Conservation (phyloP, 208 protist genomes). For the Trypanosoma theileri region DNA sequence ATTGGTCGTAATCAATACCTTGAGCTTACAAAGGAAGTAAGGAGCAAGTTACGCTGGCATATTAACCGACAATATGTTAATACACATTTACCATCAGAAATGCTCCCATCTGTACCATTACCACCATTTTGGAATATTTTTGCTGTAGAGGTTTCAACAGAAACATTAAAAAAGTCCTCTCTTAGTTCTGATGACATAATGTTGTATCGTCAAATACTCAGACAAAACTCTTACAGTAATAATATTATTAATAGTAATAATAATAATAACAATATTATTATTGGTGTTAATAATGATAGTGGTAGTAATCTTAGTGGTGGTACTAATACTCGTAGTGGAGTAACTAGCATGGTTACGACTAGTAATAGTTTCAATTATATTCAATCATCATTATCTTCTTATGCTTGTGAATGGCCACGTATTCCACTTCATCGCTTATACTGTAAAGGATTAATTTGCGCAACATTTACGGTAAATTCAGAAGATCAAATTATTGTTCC, state of each 20-base stretch:
- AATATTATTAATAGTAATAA: conserved; percentile 8
- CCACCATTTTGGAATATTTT: conserved; percentile 61
- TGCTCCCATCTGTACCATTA: conserved; percentile 43
- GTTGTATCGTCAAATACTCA: conserved; percentile 48
- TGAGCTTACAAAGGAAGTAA: conserved; percentile 94
- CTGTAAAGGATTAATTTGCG: conserved; percentile 86
- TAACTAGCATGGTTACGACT: too few relatives aligned
- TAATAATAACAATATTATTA: conserved; percentile 15
- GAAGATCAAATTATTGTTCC: conserved; percentile 92
- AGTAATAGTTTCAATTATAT: not conserved
- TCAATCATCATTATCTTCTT: conserved; percentile 18
- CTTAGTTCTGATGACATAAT: conserved; percentile 39
- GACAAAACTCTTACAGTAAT: not conserved
- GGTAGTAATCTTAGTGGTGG: not conserved
- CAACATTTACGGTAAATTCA: conserved; percentile 83
- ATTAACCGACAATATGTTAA: conserved; percentile 60
- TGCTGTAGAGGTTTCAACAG: conserved; percentile 35
- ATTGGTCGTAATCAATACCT: conserved; percentile 98
- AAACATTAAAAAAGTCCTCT: conserved; percentile 16
- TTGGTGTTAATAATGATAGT: not conserved
- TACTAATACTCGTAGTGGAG: not conserved
- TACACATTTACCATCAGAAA: conserved; percentile 57
- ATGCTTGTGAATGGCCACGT: conserved; percentile 59
- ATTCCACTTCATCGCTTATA: conserved; percentile 66
- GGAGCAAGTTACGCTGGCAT: conserved; percentile 86